Base-by-base conservation (phyloP, 345 rosid genomes). In the Stellera chamaejasme region DNA sequence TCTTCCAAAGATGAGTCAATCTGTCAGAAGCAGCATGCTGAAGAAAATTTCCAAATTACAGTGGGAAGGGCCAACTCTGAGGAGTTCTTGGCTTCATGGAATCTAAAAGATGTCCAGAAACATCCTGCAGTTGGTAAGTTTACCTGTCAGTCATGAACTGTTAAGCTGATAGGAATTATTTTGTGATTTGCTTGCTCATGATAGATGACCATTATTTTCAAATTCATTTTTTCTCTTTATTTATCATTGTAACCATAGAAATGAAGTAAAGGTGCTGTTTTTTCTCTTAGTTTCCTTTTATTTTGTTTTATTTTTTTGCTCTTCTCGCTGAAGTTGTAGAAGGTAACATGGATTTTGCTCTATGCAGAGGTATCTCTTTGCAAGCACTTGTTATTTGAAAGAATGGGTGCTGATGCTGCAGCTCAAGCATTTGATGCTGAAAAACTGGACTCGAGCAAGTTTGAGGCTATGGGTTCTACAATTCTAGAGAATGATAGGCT, bases 351-450 rank as follows among this genome's bases (percentile, higher is more conserved):
- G 48, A 19, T 66, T 63, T 13, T 65, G 60, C 64, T 75, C 72
- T 72, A 59, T 71, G 86, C 80, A 55, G 85, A 86, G 72, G 64
- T 75, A 45, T 83, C 86, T 75, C 80, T 82, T 61, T 86, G 83
- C 79, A 78, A 77, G 65, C 85, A 84, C 75, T 67, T 77, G 58
- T 61, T 82, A 63, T 44, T 47, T 60, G 75, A 75, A 72, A 82
- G 80, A 68, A 77, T 79, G 82, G 87, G 82, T 45, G 70, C 77
- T 58, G 82, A 74, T 59, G 91, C 88, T 27, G 85, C 87, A 61
- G 70, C 86, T 62, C 76, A 63, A 68, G 83, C 73, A 64, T 82
- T 80, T 74, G 80, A 74, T 58, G 66, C 81, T 50, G 78, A 75
- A 66, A 82, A 78, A 55, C 66, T 78, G 47, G 84, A 79, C 60